Conservation (phyloP, 805 yeast genomes). For the Wickerhamomyces bovis region DNA sequence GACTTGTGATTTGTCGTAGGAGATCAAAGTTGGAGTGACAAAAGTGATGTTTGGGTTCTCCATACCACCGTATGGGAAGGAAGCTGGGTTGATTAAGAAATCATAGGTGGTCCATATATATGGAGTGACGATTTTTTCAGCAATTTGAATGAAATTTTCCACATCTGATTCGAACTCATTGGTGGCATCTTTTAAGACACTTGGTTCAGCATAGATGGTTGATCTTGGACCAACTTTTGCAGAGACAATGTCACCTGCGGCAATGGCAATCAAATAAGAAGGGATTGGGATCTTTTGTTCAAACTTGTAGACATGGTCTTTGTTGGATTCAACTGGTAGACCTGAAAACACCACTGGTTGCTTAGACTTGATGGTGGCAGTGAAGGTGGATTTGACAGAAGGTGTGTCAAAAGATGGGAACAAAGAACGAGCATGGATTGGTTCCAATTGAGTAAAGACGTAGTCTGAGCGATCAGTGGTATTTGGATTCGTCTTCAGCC, state of each 20-base stretch:
- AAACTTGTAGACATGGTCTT: slow-evolving; percentile 37
- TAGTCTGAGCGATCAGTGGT: slow-evolving; percentile 53
- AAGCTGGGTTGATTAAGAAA: slow-evolving; percentile 70
- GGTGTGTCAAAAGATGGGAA: slow-evolving; percentile 94
- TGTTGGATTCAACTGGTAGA: slow-evolving; percentile 26
- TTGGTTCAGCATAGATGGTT: slow-evolving; percentile 73
- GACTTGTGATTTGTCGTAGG: slow-evolving; percentile 80
- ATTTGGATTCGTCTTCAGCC: slow-evolving; percentile 47
- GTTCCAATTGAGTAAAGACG: slow-evolving; percentile 85
- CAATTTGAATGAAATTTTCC: slow-evolving; percentile 71
- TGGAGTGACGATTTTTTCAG: slow-evolving; percentile 68
- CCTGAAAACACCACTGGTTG: slow-evolving; percentile 76
- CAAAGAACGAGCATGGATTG: slow-evolving; percentile 82
- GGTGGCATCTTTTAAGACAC: slow-evolving; percentile 57
- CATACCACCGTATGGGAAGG: slow-evolving; percentile 90
- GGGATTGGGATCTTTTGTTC: slow-evolving; percentile 82
- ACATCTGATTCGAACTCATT: slow-evolving; percentile 78
- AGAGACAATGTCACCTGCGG: slow-evolving; percentile 69
- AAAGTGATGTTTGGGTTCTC: slow-evolving; percentile 89
- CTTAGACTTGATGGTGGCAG: slow-evolving; percentile 53
- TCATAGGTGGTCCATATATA: slow-evolving; percentile 86
- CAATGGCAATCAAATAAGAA: slow-evolving; percentile 75
- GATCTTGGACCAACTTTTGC: slow-evolving; percentile 84
- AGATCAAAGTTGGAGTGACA: slow-evolving; percentile 82
- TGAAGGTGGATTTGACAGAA: slow-evolving; percentile 62